Percentiles rank a stretch among this genome's conserved stretches.
These are phyloP conservation scores for Phlebopus sp. DNA, from an alignment of 1,284 basidiomycete species.

Conservation along the genomic window DNA sequence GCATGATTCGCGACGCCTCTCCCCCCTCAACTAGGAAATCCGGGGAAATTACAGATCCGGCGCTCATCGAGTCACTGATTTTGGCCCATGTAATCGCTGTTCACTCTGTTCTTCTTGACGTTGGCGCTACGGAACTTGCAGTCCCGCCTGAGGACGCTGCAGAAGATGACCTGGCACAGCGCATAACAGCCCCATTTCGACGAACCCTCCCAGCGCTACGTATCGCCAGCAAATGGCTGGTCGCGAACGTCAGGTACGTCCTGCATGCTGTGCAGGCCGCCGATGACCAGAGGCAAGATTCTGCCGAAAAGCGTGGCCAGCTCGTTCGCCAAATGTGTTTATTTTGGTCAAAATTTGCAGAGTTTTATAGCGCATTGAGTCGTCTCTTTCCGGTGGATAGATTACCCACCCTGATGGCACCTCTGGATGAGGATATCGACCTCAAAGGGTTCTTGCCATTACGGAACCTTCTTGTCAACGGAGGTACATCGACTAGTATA, in stretches of 20 bases:
- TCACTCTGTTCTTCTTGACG: conserved; percentile 63
- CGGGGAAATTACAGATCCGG: conserved; percentile 17
- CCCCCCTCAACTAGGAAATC: conserved; percentile 32
- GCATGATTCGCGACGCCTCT: conserved; percentile 56
- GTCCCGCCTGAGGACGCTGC: conserved; percentile 48
- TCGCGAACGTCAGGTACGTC: conserved; percentile 76
- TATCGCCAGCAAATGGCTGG: conserved; percentile 88
- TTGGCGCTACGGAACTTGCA: conserved; percentile 59
- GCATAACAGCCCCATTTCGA: conserved; percentile 83
- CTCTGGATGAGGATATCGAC: conserved; percentile 92
- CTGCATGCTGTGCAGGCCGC: conserved; percentile 34
- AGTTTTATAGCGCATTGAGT: conserved; percentile 64
- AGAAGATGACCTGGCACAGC: conserved; percentile 68
- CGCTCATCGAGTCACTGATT: conserved; percentile 62
- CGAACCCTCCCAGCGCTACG: conserved; percentile 85
- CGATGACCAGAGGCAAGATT: conserved; percentile 13
- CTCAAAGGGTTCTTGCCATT: conserved; percentile 87
- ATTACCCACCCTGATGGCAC: conserved; percentile 60
- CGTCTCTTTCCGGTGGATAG: conserved; percentile 68
- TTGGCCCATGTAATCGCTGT: conserved; percentile 74
- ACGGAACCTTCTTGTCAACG: conserved; percentile 46
- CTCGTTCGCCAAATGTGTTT: conserved; percentile 34
- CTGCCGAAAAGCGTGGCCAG: conserved; percentile 18
- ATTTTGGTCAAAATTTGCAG: conserved; percentile 77
- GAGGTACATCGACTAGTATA: conserved; percentile 3